Percentiles rank a stretch among this genome's conserved stretches.
phyloP scores from a whole-genome alignment of 2,329 filamentous ascomycete genomes.

The Pseudocercospora eumusae region DNA sequence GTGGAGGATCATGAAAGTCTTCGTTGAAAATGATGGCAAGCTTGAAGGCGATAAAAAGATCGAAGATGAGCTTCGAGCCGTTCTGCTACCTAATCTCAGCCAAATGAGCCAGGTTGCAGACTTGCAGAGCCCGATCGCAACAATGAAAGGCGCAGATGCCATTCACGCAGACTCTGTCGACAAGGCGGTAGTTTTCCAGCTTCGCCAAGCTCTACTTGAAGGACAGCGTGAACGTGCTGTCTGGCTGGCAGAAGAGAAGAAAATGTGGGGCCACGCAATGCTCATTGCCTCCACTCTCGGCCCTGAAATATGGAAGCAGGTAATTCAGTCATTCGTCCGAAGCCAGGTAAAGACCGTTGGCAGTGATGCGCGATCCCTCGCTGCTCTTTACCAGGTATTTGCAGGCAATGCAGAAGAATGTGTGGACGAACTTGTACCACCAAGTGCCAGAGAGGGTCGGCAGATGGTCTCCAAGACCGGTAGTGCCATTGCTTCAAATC shows the following conservation, averaged over 20 bases:
- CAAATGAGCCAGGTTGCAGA: constrained; percentile 42
- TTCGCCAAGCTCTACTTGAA: constrained; percentile 71
- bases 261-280: constrained; percentile 95
- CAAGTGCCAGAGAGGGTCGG: constrained; percentile 86
- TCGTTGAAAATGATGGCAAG: constrained; percentile 83
- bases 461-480: constrained; percentile 82
- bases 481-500: constrained; percentile 65
- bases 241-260: constrained; percentile 89
- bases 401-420: constrained; percentile 93
- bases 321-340: constrained; percentile 91
- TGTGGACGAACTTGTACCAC: constrained; percentile 90
- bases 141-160: constrained; percentile 25
- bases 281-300: constrained; percentile 81
- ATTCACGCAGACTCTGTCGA: constrained; percentile 66
- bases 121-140: constrained; percentile 35
- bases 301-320: constrained; percentile 77
- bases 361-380: constrained; percentile 78
- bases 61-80: constrained; percentile 71
- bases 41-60: constrained; percentile 72
- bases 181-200: constrained; percentile 65
- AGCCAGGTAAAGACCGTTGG: constrained; percentile 88
- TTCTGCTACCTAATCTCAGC: constrained; percentile 65
- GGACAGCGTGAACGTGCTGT: constrained; percentile 90
- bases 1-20: constrained; percentile 80
- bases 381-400: constrained; percentile 88